These are phyloP conservation scores for Cordyceps cateniannulata DNA, from an alignment of 2,329 filamentous ascomycete genomes.

Conservation along the genomic window DNA sequence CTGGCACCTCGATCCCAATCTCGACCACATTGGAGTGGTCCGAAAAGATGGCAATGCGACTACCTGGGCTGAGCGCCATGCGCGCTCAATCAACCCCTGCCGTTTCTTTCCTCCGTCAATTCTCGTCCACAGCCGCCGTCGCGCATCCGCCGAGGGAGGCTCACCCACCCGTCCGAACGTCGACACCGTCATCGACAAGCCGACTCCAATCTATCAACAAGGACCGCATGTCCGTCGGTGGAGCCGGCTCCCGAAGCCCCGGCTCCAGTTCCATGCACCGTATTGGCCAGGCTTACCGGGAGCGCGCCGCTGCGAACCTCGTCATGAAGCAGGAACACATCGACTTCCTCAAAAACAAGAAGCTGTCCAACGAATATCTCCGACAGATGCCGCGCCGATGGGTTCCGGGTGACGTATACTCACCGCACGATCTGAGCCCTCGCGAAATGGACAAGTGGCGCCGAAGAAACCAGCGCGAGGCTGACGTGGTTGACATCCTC, in stretches of 20 bases:
- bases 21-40: slow-evolving; percentile 13
- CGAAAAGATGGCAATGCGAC: slow-evolving; percentile 34
- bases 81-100: slow-evolving; percentile 17
- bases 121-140: slow-evolving; percentile 24
- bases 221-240: slow-evolving; percentile 10
- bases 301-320: slow-evolving; percentile 16
- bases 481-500: slow-evolving; percentile 73
- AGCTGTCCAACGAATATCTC: slow-evolving; percentile 46
- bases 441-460: slow-evolving; percentile 79
- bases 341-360: slow-evolving; percentile 32
- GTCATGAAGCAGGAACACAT: slow-evolving; percentile 28
- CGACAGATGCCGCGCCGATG: slow-evolving; percentile 64
- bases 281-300: slow-evolving; percentile 23
- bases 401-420: slow-evolving; percentile 76
- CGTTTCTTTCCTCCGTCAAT: slow-evolving; percentile 19
- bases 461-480: slow-evolving; percentile 47
- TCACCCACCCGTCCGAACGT: slow-evolving; percentile 19
- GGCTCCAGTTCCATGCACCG: slow-evolving; percentile 9
- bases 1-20: neutral
- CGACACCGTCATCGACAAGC: slow-evolving; percentile 17
- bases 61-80: slow-evolving; percentile 22
- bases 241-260: slow-evolving; percentile 1
- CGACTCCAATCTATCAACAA: slow-evolving; percentile 13
- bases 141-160: slow-evolving; percentile 21
- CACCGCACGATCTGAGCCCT: slow-evolving; percentile 77